Evolutionary conservation across 371 early-diverging fungal species (phyloP).

Genomic region (Apophysomyces trapeziformis): DNA sequence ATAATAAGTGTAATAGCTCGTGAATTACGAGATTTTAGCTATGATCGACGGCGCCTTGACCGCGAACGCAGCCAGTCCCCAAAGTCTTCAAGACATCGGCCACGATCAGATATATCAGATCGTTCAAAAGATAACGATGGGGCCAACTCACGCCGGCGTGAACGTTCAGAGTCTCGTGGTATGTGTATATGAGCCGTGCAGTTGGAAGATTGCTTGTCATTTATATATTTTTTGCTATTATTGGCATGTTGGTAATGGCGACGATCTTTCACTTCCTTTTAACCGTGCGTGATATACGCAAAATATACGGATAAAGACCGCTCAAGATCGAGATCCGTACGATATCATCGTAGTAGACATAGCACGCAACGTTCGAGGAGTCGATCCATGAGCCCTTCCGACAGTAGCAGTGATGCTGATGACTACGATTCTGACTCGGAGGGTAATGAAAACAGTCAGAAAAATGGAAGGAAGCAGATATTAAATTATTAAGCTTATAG

Average conservation of each 20-base stretch:
- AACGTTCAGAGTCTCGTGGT: not conserved
- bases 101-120: constrained; percentile 11
- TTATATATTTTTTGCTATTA: constrained; percentile 4
- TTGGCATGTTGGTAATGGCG: constrained; percentile 10
- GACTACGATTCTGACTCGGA: constrained; percentile 16
- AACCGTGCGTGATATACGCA: constrained; percentile 5
- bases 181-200: not conserved
- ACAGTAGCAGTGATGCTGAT: constrained; percentile 11
- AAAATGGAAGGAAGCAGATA: not conserved
- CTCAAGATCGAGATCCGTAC: constrained; percentile 12
- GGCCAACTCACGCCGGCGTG: not conserved
- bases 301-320: constrained; percentile 2
- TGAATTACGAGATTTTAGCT: not conserved
- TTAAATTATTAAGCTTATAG: not conserved
- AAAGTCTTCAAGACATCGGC: constrained; percentile 9
- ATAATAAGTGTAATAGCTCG: not conserved
- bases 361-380: constrained; percentile 7
- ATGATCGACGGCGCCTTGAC: not conserved
- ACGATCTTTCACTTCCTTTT: not conserved
- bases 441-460: not conserved
- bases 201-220: not conserved
- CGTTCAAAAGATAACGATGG: not conserved
- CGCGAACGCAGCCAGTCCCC: constrained; percentile 21
- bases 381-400: constrained; percentile 12
- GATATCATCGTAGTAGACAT: constrained; percentile 9